Evolutionary conservation across 495 filamentous ascomycete genomes (phyloP).

Genomic region (Hypoxylon subgilvum): DNA sequence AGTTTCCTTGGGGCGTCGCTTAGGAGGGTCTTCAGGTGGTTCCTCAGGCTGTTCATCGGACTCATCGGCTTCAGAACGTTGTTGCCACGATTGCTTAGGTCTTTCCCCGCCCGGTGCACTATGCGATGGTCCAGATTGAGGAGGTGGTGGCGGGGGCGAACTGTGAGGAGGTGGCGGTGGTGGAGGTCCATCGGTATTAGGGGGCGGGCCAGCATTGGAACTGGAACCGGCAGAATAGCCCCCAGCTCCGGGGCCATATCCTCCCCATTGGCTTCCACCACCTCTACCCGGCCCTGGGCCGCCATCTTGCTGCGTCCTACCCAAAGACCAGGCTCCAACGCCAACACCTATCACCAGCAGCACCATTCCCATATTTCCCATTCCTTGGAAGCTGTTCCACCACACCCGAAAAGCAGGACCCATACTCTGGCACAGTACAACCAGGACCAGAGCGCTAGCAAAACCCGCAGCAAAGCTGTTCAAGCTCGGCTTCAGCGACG

Average conservation of each 20-base stretch:
- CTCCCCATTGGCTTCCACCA: constrained; percentile 34
- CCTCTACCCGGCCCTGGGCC: constrained; percentile 41
- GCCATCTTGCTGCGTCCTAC: constrained; percentile 64
- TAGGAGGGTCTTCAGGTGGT: not conserved
- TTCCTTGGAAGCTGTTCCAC: constrained; percentile 65
- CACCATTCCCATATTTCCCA: constrained; percentile 66
- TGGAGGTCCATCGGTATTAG: constrained; percentile 46
- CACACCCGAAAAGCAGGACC: constrained; percentile 72
- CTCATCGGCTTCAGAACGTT: constrained; percentile 41
- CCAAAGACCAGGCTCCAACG: constrained; percentile 75
- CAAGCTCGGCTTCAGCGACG: constrained; percentile 79
- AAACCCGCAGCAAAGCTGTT: constrained; percentile 93
- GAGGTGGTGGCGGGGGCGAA: constrained; percentile 47
- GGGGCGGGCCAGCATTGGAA: constrained; percentile 37
- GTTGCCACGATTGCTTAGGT: constrained; percentile 53
- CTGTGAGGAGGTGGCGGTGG: constrained; percentile 47
- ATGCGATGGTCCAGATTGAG: constrained; percentile 42
- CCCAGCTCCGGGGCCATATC: constrained; percentile 35
- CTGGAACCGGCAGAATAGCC: constrained; percentile 30
- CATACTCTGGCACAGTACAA: constrained; percentile 71
- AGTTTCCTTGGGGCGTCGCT: not conserved
- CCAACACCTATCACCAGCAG: constrained; percentile 71
- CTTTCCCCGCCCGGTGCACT: constrained; percentile 39
- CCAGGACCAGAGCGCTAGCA: constrained; percentile 68
- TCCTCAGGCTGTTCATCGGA: constrained; percentile 23